Conservation (phyloP, 1,284 basidiomycete species). For the Pisolithus thermaeus region DNA sequence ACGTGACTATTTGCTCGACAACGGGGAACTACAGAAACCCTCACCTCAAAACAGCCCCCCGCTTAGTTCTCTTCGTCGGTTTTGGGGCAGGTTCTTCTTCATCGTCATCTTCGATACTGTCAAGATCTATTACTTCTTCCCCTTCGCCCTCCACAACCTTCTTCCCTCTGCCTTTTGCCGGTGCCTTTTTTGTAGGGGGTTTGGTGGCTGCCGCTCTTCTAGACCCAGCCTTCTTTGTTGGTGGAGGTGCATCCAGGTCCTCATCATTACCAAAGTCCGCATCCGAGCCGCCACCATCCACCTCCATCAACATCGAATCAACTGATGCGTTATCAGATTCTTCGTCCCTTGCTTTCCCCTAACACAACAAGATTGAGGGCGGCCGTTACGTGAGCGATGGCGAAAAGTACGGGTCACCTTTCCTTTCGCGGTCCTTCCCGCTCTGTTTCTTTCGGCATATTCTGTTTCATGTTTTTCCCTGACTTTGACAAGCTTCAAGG, state of each 20-base stretch:
- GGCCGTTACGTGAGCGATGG: background rate
- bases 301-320: conserved; percentile 78
- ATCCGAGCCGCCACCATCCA: conserved; percentile 46
- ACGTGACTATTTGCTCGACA: background rate
- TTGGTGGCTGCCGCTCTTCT: conserved; percentile 29
- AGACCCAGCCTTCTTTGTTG: conserved; percentile 43
- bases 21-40: conserved; percentile 5
- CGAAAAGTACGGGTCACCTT: conserved; percentile 30
- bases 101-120: conserved; percentile 45
- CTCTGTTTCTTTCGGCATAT: conserved; percentile 43
- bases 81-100: conserved; percentile 42
- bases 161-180: conserved; percentile 34
- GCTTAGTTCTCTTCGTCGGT: conserved; percentile 53
- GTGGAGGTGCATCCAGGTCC: conserved; percentile 36
- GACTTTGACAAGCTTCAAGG: conserved; percentile 53
- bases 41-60: conserved; percentile 61
- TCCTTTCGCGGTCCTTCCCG: conserved; percentile 31
- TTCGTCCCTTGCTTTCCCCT: conserved; percentile 44
- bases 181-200: conserved; percentile 39
- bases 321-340: conserved; percentile 53
- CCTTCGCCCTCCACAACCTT: conserved; percentile 40
- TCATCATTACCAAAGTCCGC: conserved; percentile 39
- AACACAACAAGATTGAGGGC: conserved; percentile 2
- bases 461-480: conserved; percentile 62
- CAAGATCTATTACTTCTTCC: conserved; percentile 45